Conservation (phyloP, 805 yeast genomes). For the Schwanniomyces sp. region DNA sequence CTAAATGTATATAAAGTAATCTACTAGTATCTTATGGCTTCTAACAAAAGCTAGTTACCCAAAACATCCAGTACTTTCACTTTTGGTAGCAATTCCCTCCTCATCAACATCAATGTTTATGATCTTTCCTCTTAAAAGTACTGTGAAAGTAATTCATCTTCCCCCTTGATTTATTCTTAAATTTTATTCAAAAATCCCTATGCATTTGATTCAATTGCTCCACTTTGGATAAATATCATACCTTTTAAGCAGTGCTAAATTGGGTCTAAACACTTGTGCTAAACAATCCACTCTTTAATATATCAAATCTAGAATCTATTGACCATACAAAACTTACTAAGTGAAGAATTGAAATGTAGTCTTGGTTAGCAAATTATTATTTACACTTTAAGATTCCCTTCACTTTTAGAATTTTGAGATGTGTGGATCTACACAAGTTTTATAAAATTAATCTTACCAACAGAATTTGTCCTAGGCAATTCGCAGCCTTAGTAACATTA, state of each 20-base stretch:
- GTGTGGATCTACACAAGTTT: not conserved
- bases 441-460: not conserved
- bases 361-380: not conserved
- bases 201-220: no score
- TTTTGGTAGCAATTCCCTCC: no score
- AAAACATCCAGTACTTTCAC: no score
- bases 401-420: not conserved
- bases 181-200: no score
- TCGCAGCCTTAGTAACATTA: conserved; percentile 1
- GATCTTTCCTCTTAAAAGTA: no score
- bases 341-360: not conserved
- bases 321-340: not conserved
- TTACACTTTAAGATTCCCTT: not conserved
- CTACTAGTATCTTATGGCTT: not conserved
- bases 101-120: no score
- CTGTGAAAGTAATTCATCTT: no score
- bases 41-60: no score
- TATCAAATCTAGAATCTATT: not conserved
- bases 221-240: not conserved
- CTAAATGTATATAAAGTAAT: not conserved
- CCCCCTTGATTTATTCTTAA: no score
- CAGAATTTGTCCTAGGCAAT: not conserved
- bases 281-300: not conserved
- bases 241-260: not conserved
- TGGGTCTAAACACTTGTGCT: not conserved